Evolutionary conservation across 2,329 filamentous ascomycete genomes (phyloP).

Genomic region (Diplodia seriata): DNA sequence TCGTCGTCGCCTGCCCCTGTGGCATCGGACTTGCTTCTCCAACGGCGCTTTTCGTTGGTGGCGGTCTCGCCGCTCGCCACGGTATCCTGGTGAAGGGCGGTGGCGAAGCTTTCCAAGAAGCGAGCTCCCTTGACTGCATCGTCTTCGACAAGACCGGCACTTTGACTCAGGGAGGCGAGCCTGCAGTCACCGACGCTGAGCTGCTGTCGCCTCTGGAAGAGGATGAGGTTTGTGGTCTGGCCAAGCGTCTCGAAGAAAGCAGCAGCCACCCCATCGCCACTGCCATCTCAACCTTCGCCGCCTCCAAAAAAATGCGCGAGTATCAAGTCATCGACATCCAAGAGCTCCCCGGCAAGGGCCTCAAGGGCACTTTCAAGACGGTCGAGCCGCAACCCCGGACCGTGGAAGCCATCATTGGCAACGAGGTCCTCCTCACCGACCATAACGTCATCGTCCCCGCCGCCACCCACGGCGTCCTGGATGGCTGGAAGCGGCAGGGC

Average conservation of each 20-base stretch:
- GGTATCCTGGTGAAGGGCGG: slow-evolving; percentile 85
- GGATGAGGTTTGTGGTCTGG: slow-evolving; percentile 57
- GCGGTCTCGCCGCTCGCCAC: slow-evolving; percentile 77
- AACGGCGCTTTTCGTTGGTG: slow-evolving; percentile 82
- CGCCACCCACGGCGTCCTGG: slow-evolving; percentile 38
- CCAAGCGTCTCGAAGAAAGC: slow-evolving; percentile 70
- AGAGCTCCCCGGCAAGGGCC: slow-evolving; percentile 74
- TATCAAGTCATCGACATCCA: slow-evolving; percentile 54
- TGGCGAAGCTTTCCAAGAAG: slow-evolving; percentile 85
- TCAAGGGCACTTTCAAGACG: slow-evolving; percentile 63
- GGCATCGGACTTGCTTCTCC: slow-evolving; percentile 84
- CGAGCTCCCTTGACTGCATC: slow-evolving; percentile 76
- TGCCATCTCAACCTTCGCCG: slow-evolving; percentile 71
- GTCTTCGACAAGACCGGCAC: slow-evolving; percentile 93
- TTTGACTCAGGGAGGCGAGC: slow-evolving; percentile 74
- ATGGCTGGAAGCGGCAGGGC: slow-evolving; percentile 51
- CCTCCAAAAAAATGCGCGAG: slow-evolving; percentile 38
- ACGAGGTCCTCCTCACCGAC: slow-evolving; percentile 69
- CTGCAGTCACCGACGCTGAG: slow-evolving; percentile 67
- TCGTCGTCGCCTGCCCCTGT: slow-evolving; percentile 86
- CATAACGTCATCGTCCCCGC: slow-evolving; percentile 43
- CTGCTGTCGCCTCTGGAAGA: slow-evolving; percentile 44
- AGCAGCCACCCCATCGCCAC: slow-evolving; percentile 78
- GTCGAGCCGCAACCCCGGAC: slow-evolving; percentile 38
- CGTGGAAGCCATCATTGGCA: slow-evolving; percentile 69